Base-by-base conservation (phyloP, 257 asterid species). In the Scutellaria minor region DNA sequence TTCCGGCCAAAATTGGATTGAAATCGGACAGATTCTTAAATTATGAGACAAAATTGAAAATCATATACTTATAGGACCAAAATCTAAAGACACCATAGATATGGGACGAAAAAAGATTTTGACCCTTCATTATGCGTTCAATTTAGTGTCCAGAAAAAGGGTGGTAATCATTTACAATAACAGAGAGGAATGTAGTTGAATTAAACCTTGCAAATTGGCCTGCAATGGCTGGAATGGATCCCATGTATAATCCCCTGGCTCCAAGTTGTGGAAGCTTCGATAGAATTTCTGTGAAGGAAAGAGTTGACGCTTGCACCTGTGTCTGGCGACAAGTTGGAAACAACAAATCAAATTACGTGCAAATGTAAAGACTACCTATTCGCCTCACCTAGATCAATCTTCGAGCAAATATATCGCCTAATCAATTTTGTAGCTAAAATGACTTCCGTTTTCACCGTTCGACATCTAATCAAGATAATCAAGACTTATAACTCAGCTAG, bases 181-280 rank as follows among this genome's bases (percentile, higher is more conserved):
- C 41, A 27, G 35, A 71, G 54, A 72, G 56, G 35, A 37, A 48
- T 24, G 2, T 2, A 65, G 40, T 39, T 51, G 42, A 57, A 42
- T 37, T 60, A 31, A 59, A 89, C 99, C 99, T 89, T 39, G 93
- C 83, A 79, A 94, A 94, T 68, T 94, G 99, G 50, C 99, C 99
- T 35, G 85, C 71, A 77, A 94, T 94, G 55, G 99, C 99, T 51
- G 99, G 99, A 77, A 91, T 83, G 44, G 98, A 94, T 13, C 99
- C 99, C 73, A 87, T 79, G 85, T 88, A 94, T 61, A 94, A 77
- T 81, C 93, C 98, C 7, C 84, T 92, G 50, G 79, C 75, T 59
- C 99, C 99, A 78, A 88, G 75, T 70, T 89, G 89, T 40, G 98
- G 96, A 79, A 94, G 87, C 85, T 85, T 91, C 15, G 97, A 72